These are phyloP conservation scores for Suillus subaureus DNA, from an alignment of 768 basidiomycete genomes.

Conservation along the genomic window DNA sequence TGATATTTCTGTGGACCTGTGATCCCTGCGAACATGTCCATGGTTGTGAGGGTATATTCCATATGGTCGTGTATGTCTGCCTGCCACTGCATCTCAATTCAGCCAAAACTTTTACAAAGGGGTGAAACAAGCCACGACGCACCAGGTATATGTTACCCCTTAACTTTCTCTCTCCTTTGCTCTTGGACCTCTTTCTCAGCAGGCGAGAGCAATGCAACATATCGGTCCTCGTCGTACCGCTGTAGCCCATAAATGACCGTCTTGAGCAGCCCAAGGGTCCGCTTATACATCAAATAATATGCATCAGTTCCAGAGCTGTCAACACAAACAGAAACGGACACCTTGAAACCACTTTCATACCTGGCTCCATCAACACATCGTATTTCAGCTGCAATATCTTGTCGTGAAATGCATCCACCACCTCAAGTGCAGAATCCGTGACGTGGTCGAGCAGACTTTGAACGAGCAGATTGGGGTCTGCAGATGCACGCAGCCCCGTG, in stretches of 20 bases:
- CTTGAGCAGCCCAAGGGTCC: conserved; percentile 36
- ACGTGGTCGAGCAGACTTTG: conserved; percentile 72
- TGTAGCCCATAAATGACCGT: too few relatives aligned
- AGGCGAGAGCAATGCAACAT: conserved; percentile 53
- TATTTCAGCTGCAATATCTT: conserved; percentile 65
- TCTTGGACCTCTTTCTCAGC: conserved; percentile 12
- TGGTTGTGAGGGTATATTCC: conserved; percentile 66
- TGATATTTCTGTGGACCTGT: conserved; percentile 31
- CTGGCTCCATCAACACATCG: conserved; percentile 58
- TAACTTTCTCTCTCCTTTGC: conserved; percentile 34
- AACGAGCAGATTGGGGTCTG: conserved; percentile 65
- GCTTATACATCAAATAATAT: conserved; percentile 54
- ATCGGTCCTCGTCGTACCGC: too few relatives aligned
- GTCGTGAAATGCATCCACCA: conserved; percentile 68
- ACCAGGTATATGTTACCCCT: conserved; percentile 73
- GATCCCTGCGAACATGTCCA: conserved; percentile 76
- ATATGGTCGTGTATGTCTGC: conserved; percentile 79
- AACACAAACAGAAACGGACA: conserved; percentile 1
- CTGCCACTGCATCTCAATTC: conserved; percentile 30
- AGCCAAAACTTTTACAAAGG: conserved; percentile 1
- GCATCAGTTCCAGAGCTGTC: conserved; percentile 46
- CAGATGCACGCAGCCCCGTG: conserved; percentile 60
- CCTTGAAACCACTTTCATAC: conserved; percentile 60
- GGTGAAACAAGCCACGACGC: conserved; percentile 17
- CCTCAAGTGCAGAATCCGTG: conserved; percentile 67